Percentiles rank a stretch among this genome's conserved stretches.
Evolutionary conservation across 2,329 filamentous ascomycete species (phyloP).

Genomic region (Exophiala sideris): DNA sequence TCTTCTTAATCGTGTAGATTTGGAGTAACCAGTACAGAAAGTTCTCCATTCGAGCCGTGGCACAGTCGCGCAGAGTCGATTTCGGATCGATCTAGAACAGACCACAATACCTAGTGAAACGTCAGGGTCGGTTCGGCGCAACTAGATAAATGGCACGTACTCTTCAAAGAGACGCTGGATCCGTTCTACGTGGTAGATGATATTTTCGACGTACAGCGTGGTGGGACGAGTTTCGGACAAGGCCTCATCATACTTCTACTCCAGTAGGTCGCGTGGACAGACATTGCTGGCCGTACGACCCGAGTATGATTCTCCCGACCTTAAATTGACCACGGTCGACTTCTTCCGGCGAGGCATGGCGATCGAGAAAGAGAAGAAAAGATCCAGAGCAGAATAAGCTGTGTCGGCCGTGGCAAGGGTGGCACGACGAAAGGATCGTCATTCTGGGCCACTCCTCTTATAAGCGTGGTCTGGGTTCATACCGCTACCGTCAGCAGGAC

Average conservation of each 20-base stretch:
- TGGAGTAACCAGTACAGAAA: constrained; percentile 15
- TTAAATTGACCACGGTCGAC: neutral
- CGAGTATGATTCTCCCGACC: constrained; percentile 1
- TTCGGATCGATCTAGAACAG: constrained; percentile 7
- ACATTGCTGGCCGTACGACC: constrained; percentile 18
- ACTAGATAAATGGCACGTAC: constrained; percentile 7
- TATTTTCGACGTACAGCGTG: constrained; percentile 14
- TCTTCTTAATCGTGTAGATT: constrained; percentile 17
- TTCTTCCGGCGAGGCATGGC: constrained; percentile 4
- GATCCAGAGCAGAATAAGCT: neutral
- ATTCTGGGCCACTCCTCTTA: no score
- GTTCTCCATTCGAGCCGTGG: constrained; percentile 13
- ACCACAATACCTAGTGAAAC: constrained; percentile 9
- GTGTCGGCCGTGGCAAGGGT: no score
- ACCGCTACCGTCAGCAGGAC: no score
- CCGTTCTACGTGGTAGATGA: constrained; percentile 10
- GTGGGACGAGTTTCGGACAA: constrained; percentile 7
- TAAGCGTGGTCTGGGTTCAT: no score
- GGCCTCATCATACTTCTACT: constrained; percentile 15
- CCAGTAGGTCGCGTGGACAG: constrained; percentile 11
- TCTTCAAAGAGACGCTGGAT: constrained; percentile 14
- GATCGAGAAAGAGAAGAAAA: neutral
- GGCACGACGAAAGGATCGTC: no score
- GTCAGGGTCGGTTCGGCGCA: neutral
- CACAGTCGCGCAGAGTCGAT: constrained; percentile 11